Base-by-base conservation (phyloP, 306 rosid species). In the Hippophae tibetana region DNA sequence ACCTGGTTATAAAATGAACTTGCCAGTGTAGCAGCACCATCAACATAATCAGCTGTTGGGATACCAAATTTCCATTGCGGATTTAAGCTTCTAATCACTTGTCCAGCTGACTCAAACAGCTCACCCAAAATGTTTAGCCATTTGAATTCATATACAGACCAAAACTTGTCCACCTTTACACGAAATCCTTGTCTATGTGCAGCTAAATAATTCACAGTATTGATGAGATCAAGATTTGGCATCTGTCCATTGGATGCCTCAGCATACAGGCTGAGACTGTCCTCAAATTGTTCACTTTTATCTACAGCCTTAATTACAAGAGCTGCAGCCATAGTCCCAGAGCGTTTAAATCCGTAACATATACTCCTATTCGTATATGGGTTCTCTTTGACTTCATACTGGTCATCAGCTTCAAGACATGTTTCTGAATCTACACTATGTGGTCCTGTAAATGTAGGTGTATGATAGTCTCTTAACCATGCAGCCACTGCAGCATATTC, bases 201-300 rank as follows among this genome's bases (percentile, higher is more conserved):
- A 2, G 96, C 93, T 60, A 88, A 69, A 74, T 83, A 83, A 70
- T 85, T 88, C 57, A 92, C 96, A 9, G 84, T 73, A 82, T 92
- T 92, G 79, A 92, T 80, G 62, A 92, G 95, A 74, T 92, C 98
- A 25, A 92, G 95, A 71, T 88, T 92, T 58, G 95, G 96, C 96
- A 92, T 92, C 83, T 88, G 93, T 41, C 98, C 96, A 5, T 92
- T 92, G 45, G 98, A 85, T 44, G 93, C 89, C 79, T 92, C 98
- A 8, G 98, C 93, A 74, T 81, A 83, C 61, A 88, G 72, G 72
- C 75, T 71, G 26, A 92, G 83, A 77, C 82, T 81, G 66, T 92
- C 95, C 69, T 85, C 95, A 56, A 69, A 74, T 55, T 54, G 78
- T 77, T 78, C 71, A 52, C 78, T 75, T 65, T 60, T 69, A 67